phyloP scores from a whole-genome alignment of 371 early-diverging fungal species.

The Batkoa obscura region DNA sequence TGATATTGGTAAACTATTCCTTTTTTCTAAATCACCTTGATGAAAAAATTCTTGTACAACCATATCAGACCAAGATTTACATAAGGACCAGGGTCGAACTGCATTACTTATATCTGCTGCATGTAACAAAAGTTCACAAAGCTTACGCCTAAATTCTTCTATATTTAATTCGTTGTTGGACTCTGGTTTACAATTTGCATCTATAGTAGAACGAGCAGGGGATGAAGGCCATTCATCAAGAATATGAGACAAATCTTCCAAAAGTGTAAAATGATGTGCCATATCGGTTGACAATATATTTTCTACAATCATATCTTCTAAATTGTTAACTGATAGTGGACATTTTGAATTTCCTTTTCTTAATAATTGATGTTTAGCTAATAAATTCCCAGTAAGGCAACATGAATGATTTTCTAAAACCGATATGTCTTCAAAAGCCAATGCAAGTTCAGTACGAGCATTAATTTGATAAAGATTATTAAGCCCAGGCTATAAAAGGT shows the following conservation, averaged over 20 bases:
- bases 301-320: constrained; percentile 18
- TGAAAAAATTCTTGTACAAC: constrained; percentile 67
- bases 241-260: constrained; percentile 26
- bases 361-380: constrained; percentile 45
- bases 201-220: not conserved
- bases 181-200: no score
- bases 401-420: constrained; percentile 74
- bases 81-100: constrained; percentile 61
- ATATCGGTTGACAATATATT: constrained; percentile 73
- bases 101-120: constrained; percentile 81
- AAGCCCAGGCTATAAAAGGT: constrained; percentile 51
- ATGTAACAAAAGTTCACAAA: constrained; percentile 54
- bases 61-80: constrained; percentile 66
- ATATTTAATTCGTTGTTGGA: not conserved
- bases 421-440: constrained; percentile 46
- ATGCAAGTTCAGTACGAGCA: constrained; percentile 50
- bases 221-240: not conserved
- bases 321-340: constrained; percentile 8
- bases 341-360: constrained; percentile 12
- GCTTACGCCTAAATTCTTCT: constrained; percentile 25
- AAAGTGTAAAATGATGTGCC: constrained; percentile 64
- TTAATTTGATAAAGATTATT: constrained; percentile 81
- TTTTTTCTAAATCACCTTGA: constrained; percentile 68
- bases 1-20: constrained; percentile 47
- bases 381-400: constrained; percentile 41